Conservation (phyloP, 2,329 filamentous ascomycete species). For the Colletotrichum camelliae region DNA sequence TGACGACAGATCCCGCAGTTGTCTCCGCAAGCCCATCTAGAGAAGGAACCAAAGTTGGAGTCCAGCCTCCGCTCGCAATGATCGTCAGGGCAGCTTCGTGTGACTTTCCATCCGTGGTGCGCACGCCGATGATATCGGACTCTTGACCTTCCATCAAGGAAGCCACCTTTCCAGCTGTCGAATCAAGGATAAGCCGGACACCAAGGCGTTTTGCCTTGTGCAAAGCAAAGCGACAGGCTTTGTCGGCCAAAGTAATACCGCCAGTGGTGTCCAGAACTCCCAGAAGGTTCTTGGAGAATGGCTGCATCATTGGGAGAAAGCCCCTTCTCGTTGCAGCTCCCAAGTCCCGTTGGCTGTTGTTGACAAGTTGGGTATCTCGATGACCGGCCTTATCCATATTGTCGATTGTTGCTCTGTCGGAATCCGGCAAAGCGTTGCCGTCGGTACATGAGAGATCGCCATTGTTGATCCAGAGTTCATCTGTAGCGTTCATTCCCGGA, state of each 20-base stretch:
- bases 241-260: slow-evolving; percentile 49
- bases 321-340: slow-evolving; percentile 30
- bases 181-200: slow-evolving; percentile 45
- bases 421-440: slow-evolving; percentile 27
- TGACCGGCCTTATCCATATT: slow-evolving; percentile 39
- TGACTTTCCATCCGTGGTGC: slow-evolving; percentile 37
- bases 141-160: slow-evolving; percentile 21
- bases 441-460: slow-evolving; percentile 35
- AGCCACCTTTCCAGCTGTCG: slow-evolving; percentile 32
- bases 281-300: neutral
- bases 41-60: slow-evolving; percentile 43
- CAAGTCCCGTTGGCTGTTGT: slow-evolving; percentile 30
- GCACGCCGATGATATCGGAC: slow-evolving; percentile 33
- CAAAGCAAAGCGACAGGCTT: slow-evolving; percentile 48
- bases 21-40: slow-evolving; percentile 50
- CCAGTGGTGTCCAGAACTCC: slow-evolving; percentile 26
- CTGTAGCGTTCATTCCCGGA: slow-evolving; percentile 37
- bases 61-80: slow-evolving; percentile 49
- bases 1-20: slow-evolving; percentile 50
- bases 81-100: slow-evolving; percentile 38
- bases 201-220: slow-evolving; percentile 44
- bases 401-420: slow-evolving; percentile 39
- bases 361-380: slow-evolving; percentile 38
- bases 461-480: slow-evolving; percentile 43
- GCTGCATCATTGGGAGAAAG: neutral